Percentiles rank a stretch among this genome's conserved stretches.
phyloP scores from a whole-genome alignment of 2,329 filamentous ascomycete species.

The Phyllachora maydis region DNA sequence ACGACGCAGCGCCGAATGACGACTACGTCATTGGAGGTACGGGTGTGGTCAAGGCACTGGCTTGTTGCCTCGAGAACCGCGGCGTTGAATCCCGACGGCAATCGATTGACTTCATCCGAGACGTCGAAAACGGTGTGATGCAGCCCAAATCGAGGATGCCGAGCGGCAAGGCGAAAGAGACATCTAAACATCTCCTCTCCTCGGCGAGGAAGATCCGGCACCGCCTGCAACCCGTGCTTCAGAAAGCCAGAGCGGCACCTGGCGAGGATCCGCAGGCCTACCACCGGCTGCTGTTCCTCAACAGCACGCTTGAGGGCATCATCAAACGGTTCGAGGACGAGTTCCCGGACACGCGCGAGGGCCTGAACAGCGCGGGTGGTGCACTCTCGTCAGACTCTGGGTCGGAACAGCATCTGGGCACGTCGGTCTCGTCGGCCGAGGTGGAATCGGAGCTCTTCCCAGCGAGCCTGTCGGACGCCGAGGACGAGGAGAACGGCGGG shows the following conservation, averaged over 20 bases:
- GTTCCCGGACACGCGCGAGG: conserved; percentile 65
- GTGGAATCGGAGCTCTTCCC: conserved; percentile 3
- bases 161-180: conserved; percentile 59
- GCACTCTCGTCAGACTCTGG: no score
- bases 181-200: conserved; percentile 75
- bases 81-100: conserved; percentile 37
- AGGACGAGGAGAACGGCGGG: conserved; percentile 21
- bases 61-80: conserved; percentile 74
- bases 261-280: conserved; percentile 54
- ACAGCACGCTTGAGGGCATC: conserved; percentile 72
- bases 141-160: conserved; percentile 18
- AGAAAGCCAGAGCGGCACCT: conserved; percentile 46
- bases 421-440: conserved; percentile 4
- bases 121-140: conserved; percentile 27
- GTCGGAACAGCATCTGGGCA: conserved; percentile 6
- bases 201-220: conserved; percentile 77
- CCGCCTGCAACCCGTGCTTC: conserved; percentile 65
- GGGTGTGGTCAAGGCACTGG: conserved; percentile 82
- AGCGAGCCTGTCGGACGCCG: conserved; percentile 12
- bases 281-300: conserved; percentile 65
- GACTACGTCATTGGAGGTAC: conserved; percentile 94
- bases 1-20: conserved; percentile 59
- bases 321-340: conserved; percentile 93
- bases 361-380: conserved; percentile 9
- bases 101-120: conserved; percentile 29